Base-by-base conservation (phyloP, 2,329 filamentous ascomycete genomes). In the Cercospora zeae-maydis region DNA sequence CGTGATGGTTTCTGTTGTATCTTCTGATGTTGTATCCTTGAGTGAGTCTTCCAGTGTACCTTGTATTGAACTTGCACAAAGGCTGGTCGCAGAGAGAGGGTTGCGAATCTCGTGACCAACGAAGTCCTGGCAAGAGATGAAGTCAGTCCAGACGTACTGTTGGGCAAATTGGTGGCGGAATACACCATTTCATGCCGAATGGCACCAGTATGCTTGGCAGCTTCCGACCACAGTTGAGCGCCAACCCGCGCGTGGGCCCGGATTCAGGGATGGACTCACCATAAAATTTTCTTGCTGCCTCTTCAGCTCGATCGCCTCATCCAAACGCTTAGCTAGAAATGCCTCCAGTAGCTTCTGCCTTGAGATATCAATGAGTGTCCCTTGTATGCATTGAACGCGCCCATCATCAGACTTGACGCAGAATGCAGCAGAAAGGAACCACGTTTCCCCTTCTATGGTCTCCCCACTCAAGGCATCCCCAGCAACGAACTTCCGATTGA, bases 41-140 rank as follows among this genome's bases (percentile, higher is more conserved):
- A 62, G 47, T 10, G 58, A 51, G 21, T 59, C 61, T 51, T 63
- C 56, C 49, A 63, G 27, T 8, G 61, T 55, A 14, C 19, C 30
- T 21, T 63, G 59, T n/a, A 65, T 62, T 16, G 61, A 62, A 14
- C 33, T 52, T 10, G 61, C 54, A 36, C 77, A 78, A 11, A 79
- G 75, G 0, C 79, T 74, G 45, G 80, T 79, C 1, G 78, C 77
- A 21, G 73, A 74, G 0, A 80, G 69, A 1, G 78, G 78, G 59
- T 80, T 80, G 5, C 79, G 72, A 68, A 78, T 78, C 60, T 80
- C 78, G 64, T 79, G 77, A 3, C 73, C 61, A 4, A 63, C 61
- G 11, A 61, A 61, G 52, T 61, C 59, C 56, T 59, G 16, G 9
- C 16, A n/a, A 49, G 21, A 5, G 16, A 19, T 45, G 10, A 14